phyloP scores from a whole-genome alignment of 2,329 filamentous ascomycete genomes.

The Aspergillus sp. region DNA sequence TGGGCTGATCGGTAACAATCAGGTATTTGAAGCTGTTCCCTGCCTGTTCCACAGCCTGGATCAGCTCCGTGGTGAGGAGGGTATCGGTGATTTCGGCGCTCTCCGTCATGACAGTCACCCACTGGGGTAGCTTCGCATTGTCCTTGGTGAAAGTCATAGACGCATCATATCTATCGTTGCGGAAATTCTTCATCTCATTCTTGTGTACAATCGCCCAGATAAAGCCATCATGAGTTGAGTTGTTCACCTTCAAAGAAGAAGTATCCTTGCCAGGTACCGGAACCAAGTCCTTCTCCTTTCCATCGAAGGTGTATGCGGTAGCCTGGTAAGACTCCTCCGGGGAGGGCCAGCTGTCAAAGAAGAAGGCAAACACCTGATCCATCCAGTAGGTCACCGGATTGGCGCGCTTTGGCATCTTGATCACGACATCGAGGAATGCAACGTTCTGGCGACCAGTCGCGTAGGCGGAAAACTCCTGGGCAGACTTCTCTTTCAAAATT shows the following conservation, averaged over 20 bases:
- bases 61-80: conserved; percentile 84
- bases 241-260: conserved; percentile 57
- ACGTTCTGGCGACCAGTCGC: conserved; percentile 91
- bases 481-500: conserved; percentile 81
- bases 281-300: conserved; percentile 80
- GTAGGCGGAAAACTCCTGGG: conserved; percentile 85
- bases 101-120: conserved; percentile 95
- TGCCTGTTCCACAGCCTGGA: conserved; percentile 75
- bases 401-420: conserved; percentile 82
- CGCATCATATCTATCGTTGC: conserved; percentile 92
- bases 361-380: conserved; percentile 72
- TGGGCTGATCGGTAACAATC: conserved; percentile 85
- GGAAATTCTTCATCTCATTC: conserved; percentile 84
- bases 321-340: conserved; percentile 77
- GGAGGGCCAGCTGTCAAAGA: conserved; percentile 74
- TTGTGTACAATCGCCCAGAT: conserved; percentile 97
- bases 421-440: conserved; percentile 84
- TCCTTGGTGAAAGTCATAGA: conserved; percentile 94
- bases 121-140: conserved; percentile 82
- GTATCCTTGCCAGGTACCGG: conserved; percentile 66
- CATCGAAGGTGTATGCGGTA: conserved; percentile 85
- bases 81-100: conserved; percentile 91
- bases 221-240: conserved; percentile 79
- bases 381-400: conserved; percentile 73
- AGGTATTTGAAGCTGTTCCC: conserved; percentile 85